These are phyloP conservation scores for Microcera coccophila DNA, from an alignment of 2,329 filamentous ascomycete species.

Conservation along the genomic window DNA sequence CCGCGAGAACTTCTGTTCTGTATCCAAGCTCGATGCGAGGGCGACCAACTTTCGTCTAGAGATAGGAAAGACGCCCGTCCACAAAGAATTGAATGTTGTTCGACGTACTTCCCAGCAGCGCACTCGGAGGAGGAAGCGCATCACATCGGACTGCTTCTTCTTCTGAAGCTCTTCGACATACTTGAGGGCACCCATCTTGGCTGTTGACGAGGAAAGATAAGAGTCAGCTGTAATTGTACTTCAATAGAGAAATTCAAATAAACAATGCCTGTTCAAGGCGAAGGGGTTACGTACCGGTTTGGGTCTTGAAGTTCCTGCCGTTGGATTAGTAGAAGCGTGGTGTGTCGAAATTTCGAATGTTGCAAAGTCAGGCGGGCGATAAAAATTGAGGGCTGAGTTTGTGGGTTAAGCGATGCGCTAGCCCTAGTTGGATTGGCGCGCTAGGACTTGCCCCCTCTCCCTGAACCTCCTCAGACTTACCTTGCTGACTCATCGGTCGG, in stretches of 20 bases:
- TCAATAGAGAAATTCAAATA: slow-evolving; percentile 1
- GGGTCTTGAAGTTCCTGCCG: slow-evolving; percentile 34
- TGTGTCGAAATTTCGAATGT: slow-evolving; percentile 31
- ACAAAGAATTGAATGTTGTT: slow-evolving; percentile 37
- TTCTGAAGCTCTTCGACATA: slow-evolving; percentile 99
- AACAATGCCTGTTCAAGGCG: slow-evolving; percentile 5
- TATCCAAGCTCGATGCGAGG: background rate
- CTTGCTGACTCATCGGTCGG: no score
- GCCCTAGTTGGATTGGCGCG: slow-evolving; percentile 21
- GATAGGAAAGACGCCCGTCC: slow-evolving; percentile 29
- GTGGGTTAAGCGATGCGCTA: slow-evolving; percentile 39
- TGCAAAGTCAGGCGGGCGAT: slow-evolving; percentile 32
- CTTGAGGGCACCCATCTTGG: slow-evolving; percentile 99
- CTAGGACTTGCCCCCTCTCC: slow-evolving; percentile 30
- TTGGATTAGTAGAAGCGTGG: slow-evolving; percentile 36
- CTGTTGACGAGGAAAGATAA: slow-evolving; percentile 32
- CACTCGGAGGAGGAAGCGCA: slow-evolving; percentile 99
- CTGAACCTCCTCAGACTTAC: no score
- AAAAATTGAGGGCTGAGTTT: slow-evolving; percentile 34
- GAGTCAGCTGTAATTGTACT: slow-evolving; percentile 25
- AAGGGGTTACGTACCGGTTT: slow-evolving; percentile 35
- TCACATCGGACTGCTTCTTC: slow-evolving; percentile 99
- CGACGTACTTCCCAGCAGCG: slow-evolving; percentile 99
- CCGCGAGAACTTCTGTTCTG: slow-evolving; percentile 15
- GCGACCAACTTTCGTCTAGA: slow-evolving; percentile 16